A percentile compares a stretch with the other conserved stretches of the same genome.
These are phyloP conservation scores for Acanthamoeba lenticulata DNA, from an alignment of 208 protist species.

Conservation along the genomic window DNA sequence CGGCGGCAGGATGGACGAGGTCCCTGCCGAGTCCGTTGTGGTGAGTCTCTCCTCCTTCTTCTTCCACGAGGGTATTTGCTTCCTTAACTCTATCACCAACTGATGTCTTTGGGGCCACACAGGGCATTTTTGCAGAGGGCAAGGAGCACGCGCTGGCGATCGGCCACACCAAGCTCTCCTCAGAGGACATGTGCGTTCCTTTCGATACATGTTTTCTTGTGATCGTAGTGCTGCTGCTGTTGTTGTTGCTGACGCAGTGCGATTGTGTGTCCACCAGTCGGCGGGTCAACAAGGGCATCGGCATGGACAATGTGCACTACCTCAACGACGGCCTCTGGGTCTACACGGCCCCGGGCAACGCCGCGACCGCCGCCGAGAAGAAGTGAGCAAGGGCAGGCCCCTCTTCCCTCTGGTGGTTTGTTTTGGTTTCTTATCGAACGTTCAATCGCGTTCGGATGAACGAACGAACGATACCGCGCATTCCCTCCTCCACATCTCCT, in stretches of 20 bases:
- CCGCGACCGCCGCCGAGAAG: constrained; percentile 12
- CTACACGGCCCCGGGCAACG: constrained; percentile 78
- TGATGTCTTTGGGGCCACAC: neutral
- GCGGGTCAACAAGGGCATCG: constrained; percentile 92
- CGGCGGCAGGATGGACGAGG: constrained; percentile 88
- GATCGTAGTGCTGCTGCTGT: neutral
- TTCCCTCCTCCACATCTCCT: no score
- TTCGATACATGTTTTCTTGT: neutral
- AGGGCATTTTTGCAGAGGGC: constrained; percentile 94
- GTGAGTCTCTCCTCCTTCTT: neutral
- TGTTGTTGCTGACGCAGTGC: neutral
- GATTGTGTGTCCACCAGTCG: neutral
- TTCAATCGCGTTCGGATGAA: no score
- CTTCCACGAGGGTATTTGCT: neutral
- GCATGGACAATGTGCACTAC: constrained; percentile 97
- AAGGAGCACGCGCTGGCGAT: constrained; percentile 97
- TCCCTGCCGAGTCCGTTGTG: constrained; percentile 70
- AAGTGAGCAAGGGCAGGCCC: neutral
- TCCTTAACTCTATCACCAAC: neutral
- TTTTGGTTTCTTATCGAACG: no score
- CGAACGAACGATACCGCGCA: no score
- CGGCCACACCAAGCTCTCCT: constrained; percentile 93
- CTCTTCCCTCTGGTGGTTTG: no score
- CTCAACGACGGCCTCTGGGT: constrained; percentile 96
- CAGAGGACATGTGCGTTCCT: constrained; percentile 90